Evolutionary conservation across 495 filamentous ascomycete genomes (phyloP).

Genomic region (Sphaerosporella brunnea): DNA sequence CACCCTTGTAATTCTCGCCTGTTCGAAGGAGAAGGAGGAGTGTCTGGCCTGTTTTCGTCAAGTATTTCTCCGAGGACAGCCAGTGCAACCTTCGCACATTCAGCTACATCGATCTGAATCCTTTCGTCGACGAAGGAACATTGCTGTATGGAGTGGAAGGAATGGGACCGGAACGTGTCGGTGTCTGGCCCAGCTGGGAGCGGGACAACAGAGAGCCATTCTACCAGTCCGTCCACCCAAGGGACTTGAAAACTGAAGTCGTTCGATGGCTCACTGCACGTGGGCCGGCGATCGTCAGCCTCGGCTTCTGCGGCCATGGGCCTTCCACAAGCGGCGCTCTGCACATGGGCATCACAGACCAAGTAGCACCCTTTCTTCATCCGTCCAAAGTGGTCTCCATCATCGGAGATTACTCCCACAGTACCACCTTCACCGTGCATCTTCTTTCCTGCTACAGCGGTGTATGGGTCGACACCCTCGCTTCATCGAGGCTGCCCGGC

Average conservation of each 20-base stretch:
- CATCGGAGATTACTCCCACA: background rate
- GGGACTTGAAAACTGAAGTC: background rate
- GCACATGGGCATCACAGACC: background rate
- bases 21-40: too few species aligned
- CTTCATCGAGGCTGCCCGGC: background rate
- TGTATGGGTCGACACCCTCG: background rate
- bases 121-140: too few species aligned
- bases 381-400: background rate
- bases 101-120: too few species aligned
- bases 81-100: too few species aligned
- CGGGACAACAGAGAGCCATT: background rate
- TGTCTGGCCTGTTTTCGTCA: too few species aligned
- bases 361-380: background rate
- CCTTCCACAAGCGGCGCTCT: background rate
- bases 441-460: background rate
- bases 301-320: background rate
- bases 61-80: too few species aligned
- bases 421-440: background rate
- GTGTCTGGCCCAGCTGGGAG: background rate
- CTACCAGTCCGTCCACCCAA: background rate
- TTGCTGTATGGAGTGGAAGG: background rate
- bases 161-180: background rate
- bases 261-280: background rate
- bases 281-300: background rate
- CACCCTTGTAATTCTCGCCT: too few species aligned